Evolutionary conservation across 2,329 filamentous ascomycete species (phyloP), one percentile per base, ranked within the genome.

Genomic region (Purpureocillium lavendulum): DNA sequence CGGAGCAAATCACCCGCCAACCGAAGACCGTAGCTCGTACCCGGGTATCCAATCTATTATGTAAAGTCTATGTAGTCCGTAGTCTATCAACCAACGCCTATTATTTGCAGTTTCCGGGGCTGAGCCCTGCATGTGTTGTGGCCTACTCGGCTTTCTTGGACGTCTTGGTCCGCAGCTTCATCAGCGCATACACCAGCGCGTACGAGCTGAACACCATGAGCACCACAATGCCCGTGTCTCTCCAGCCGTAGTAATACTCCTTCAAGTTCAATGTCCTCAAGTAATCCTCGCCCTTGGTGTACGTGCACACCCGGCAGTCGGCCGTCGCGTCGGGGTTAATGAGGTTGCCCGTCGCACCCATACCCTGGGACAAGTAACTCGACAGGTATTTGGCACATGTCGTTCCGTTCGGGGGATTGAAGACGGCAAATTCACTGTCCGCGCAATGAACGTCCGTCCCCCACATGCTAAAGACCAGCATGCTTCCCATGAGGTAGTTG

Each of bases 171-270:
- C 67, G 54, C 32, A 71, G 55, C 57, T 69, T 70, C 67, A 71
- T 71, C 39, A 71, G 51, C 2, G 49, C 41, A 40, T 64, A 69
- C 7, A 71, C 68, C 36, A 70, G 33, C 0, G 52, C 54, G 39
- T 82, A 82, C 1, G 68, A 72, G 40, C 66, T 71, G 30, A 75
- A 43, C 1, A 64, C 70, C 46, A 81, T 80, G 5, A 76, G 59
- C 2, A 70, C 71, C 3, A 73, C 68, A 35, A 83, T 77, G 0
- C 53, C 81, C 0, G 75, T 75, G 56, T 85, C 69, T 36, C 82
- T 68, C 82, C 82, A 86, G 0, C 77, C 80, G 47, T 77, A 78
- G 44, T 68, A 75, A 47, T 82, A 76, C 4, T 76, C 66, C 1
- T 65, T 64, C 7, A 85, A 49, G 51, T 84, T 82, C 11, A 85